phyloP scores from a whole-genome alignment of 1,284 basidiomycete species.

The Irpex sp. region DNA sequence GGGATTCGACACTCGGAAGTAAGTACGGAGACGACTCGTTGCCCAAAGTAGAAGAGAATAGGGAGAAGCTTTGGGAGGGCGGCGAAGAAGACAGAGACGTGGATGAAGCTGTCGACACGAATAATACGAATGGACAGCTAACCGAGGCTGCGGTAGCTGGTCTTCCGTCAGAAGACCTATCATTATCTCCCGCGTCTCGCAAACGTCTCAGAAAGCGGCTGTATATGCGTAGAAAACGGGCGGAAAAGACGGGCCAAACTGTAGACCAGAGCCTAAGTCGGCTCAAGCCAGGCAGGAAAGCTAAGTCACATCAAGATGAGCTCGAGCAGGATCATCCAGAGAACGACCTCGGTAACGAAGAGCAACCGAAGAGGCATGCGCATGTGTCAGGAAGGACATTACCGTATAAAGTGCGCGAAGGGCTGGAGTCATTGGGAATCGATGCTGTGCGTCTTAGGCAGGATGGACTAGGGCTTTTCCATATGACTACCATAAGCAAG shows the following conservation, averaged over 20 bases:
- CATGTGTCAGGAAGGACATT: constrained; percentile 35
- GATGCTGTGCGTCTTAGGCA: constrained; percentile 37
- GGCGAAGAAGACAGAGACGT: neutral
- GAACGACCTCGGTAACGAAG: neutral
- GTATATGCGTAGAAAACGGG: constrained; percentile 71
- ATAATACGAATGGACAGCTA: neutral
- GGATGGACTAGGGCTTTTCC: constrained; percentile 47
- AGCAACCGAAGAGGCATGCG: constrained; percentile 15
- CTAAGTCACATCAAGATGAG: constrained; percentile 4
- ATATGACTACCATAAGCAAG: constrained; percentile 37
- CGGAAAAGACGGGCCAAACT: constrained; percentile 37
- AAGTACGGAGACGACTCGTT: neutral
- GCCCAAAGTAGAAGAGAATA: neutral
- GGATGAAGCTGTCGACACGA: neutral
- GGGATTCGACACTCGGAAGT: neutral
- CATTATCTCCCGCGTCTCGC: constrained; percentile 45
- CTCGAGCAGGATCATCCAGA: neutral
- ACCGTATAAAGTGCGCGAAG: constrained; percentile 40
- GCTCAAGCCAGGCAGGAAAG: constrained; percentile 47
- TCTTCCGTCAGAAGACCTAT: neutral
- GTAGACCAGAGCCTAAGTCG: constrained; percentile 29
- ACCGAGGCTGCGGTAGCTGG: neutral
- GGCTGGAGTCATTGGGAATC: constrained; percentile 40
- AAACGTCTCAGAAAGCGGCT: constrained; percentile 58
- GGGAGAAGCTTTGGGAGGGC: neutral